phyloP scores from a whole-genome alignment of 2,329 filamentous ascomycete genomes.

The Cladosporium austrohemisphaericum region DNA sequence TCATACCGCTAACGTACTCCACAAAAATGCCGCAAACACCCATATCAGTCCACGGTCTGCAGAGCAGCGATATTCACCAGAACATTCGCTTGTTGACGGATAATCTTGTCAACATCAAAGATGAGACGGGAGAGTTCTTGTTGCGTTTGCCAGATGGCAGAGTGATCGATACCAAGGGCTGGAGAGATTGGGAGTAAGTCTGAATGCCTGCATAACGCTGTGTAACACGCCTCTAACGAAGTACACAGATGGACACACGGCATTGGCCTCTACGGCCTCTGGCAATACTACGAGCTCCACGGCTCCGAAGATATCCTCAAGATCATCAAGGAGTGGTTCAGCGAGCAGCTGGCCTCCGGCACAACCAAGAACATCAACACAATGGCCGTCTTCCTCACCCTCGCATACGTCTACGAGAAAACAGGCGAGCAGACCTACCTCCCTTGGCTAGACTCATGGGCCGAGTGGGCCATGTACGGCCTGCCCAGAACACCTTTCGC shows the following conservation, averaged over 20 bases:
- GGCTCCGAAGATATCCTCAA: constrained; percentile 57
- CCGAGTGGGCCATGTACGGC: constrained; percentile 77
- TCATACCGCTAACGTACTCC: background rate
- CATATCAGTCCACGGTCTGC: constrained; percentile 36
- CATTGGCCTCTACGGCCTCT: constrained; percentile 74
- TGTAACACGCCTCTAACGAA: too few species aligned
- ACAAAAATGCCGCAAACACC: constrained; percentile 37
- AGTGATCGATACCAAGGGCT: constrained; percentile 76
- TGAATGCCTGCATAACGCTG: too few species aligned
- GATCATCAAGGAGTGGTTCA: constrained; percentile 72
- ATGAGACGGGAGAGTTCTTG: constrained; percentile 70
- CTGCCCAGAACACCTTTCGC: constrained; percentile 67
- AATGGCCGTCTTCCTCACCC: constrained; percentile 72
- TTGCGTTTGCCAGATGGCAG: constrained; percentile 67
- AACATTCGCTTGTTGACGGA: constrained; percentile 65
- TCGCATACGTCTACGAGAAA: constrained; percentile 75
- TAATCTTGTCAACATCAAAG: constrained; percentile 73
- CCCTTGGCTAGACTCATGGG: constrained; percentile 77
- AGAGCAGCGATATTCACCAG: constrained; percentile 45
- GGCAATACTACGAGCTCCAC: constrained; percentile 74
- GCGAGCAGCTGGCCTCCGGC: constrained; percentile 62
- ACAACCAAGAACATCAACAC: constrained; percentile 86
- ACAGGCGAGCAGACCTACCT: constrained; percentile 65
- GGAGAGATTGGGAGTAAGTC: constrained; percentile 58
- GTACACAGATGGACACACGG: constrained; percentile 57